These are phyloP conservation scores for Elsinoe necatrix DNA, from an alignment of 2,329 filamentous ascomycete species.

Conservation along the genomic window DNA sequence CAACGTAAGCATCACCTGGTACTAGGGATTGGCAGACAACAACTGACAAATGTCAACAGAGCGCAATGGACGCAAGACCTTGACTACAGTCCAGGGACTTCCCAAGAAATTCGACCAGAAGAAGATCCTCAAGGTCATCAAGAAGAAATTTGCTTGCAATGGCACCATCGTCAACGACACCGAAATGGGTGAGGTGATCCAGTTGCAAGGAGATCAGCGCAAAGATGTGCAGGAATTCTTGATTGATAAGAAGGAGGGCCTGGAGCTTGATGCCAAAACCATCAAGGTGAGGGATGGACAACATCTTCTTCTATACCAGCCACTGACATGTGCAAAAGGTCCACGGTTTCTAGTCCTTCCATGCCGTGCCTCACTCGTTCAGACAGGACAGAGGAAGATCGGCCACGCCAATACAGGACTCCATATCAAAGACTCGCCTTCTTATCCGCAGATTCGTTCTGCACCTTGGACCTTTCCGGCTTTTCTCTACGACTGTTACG, in stretches of 20 bases:
- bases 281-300: slow-evolving; percentile 62
- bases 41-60: slow-evolving; percentile 53
- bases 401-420: slow-evolving; percentile 12
- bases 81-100: slow-evolving; percentile 98
- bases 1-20: slow-evolving; percentile 60
- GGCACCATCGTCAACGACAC: slow-evolving; percentile 94
- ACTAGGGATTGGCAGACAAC: neutral
- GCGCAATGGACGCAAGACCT: slow-evolving; percentile 99
- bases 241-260: slow-evolving; percentile 86
- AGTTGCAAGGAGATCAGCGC: slow-evolving; percentile 98
- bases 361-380: slow-evolving; percentile 27
- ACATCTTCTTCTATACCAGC: neutral
- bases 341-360: slow-evolving; percentile 54
- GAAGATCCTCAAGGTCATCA: slow-evolving; percentile 99
- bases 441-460: neutral
- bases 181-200: slow-evolving; percentile 98
- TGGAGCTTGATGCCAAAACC: slow-evolving; percentile 90
- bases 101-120: slow-evolving; percentile 99
- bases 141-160: slow-evolving; percentile 99
- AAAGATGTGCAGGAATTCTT: slow-evolving; percentile 98
- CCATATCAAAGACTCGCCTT: slow-evolving; percentile 1
- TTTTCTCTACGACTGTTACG: slow-evolving; percentile 19
- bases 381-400: slow-evolving; percentile 19
- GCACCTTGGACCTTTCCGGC: neutral
- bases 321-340: slow-evolving; percentile 32